Evolutionary conservation across 306 rosid genomes (phyloP), one percentile per base, ranked within the genome.

Genomic region (Lagenaria siceraria): DNA sequence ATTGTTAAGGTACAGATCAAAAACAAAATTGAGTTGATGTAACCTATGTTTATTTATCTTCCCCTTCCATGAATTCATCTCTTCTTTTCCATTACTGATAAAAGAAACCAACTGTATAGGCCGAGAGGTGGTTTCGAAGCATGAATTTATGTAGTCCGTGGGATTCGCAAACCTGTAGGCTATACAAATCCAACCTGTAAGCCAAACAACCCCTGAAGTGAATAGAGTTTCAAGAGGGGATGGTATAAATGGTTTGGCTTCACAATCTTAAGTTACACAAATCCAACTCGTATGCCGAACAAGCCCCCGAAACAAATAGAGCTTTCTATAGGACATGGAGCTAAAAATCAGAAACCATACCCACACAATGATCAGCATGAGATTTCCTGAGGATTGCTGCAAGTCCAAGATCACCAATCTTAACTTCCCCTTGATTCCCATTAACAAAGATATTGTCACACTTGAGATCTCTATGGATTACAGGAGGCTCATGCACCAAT

Each of bases 321-420:
- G 53, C 4, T 48, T 48, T 13, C 48, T 40, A 2, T 9, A 42
- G 48, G 0, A 14, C 13, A 62, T 14, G 17, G 52, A 46, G 10
- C 18, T 40, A 36, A 49, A 17, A 17, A 29, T 73, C 11, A 52
- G 46, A 12, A 18, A 60, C 65, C 86, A 72, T 89, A 94, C 98
- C 98, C 60, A 94, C 98, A 81, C 98, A 94, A 80, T 87, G 93
- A 82, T 90, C 96, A 75, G 96, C 96, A 62, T 90, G 97, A 3
- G 98, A 94, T 84, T 94, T 94, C 63, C 91, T 82, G 7, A 91
- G 93, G 78, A 92, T 82, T n/a, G 98, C 96, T 5, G 98, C 98
- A n/a, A 94, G 84, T 76, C 98, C 98, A 75, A 94, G 98, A 85
- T 92, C 98, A 46, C 98, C 98, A 75, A 94, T 94, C 88, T 94